Evolutionary conservation across 768 basidiomycete genomes (phyloP).

Genomic region (Agrocybe chaxingu): DNA sequence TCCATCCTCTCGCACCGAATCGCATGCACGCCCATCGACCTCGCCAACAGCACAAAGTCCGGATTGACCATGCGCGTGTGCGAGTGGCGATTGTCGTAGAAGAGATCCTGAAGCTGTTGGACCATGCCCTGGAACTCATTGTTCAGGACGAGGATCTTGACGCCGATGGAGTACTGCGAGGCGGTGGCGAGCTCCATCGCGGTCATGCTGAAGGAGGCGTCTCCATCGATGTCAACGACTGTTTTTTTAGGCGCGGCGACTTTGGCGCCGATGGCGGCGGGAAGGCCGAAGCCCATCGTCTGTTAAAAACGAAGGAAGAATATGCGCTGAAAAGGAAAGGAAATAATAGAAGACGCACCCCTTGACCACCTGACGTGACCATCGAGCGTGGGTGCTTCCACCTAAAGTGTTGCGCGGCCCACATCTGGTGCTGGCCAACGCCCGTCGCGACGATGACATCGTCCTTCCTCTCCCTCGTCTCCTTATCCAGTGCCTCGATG

Average conservation of each 20-base stretch:
- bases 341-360: slow-evolving; percentile 50
- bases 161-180: slow-evolving; percentile 86
- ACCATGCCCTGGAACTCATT: slow-evolving; percentile 99
- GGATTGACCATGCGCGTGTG: slow-evolving; percentile 97
- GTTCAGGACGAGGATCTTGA: slow-evolving; percentile 91
- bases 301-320: slow-evolving; percentile 23
- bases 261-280: slow-evolving; percentile 93
- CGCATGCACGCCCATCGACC: slow-evolving; percentile 91
- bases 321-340: slow-evolving; percentile 1
- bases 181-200: slow-evolving; percentile 99
- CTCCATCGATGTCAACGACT: slow-evolving; percentile 95
- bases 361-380: slow-evolving; percentile 93
- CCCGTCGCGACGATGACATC: slow-evolving; percentile 89
- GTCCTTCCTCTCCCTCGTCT: slow-evolving; percentile 78
- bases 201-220: slow-evolving; percentile 99
- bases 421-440: slow-evolving; percentile 99
- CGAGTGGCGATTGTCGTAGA: slow-evolving; percentile 96
- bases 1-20: slow-evolving; percentile 66
- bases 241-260: slow-evolving; percentile 92
- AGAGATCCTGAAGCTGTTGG: slow-evolving; percentile 98
- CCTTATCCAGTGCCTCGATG: slow-evolving; percentile 84
- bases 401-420: slow-evolving; percentile 92
- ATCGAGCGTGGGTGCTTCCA: slow-evolving; percentile 86
- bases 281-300: slow-evolving; percentile 99
- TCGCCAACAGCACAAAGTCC: slow-evolving; percentile 86